Percentiles rank a stretch among this genome's conserved stretches.
Evolutionary conservation across 2,329 filamentous ascomycete species (phyloP).

Genomic region (Penicillium sclerotigenum): DNA sequence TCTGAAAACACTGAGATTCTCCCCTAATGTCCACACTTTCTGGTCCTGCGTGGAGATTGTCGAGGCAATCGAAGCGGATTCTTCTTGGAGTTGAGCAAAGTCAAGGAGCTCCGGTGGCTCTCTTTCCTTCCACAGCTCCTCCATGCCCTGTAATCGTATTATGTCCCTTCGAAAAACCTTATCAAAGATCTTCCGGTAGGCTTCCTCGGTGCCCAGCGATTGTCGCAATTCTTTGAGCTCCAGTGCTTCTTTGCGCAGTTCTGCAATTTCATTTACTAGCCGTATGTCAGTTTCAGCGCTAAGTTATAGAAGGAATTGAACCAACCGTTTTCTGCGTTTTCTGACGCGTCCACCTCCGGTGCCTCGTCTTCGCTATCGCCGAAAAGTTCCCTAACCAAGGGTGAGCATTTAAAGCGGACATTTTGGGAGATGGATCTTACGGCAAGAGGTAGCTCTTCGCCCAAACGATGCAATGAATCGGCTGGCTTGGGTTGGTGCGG

Average conservation of each 20-base stretch:
- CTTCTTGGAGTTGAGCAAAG: constrained; percentile 59
- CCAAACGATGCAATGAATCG: constrained; percentile 99
- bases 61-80: constrained; percentile 51
- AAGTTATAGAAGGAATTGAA: background rate
- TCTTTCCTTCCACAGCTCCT: constrained; percentile 93
- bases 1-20: constrained; percentile 82
- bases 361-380: constrained; percentile 85
- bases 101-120: constrained; percentile 69
- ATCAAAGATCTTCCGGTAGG: constrained; percentile 77
- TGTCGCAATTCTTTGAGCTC: constrained; percentile 79
- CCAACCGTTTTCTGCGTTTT: constrained; percentile 74
- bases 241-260: constrained; percentile 77
- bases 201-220: constrained; percentile 73
- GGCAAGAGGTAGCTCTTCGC: constrained; percentile 94
- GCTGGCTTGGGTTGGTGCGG: constrained; percentile 89
- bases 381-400: constrained; percentile 67
- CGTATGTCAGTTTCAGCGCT: constrained; percentile 17
- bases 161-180: constrained; percentile 92
- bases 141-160: constrained; percentile 74
- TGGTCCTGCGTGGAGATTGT: constrained; percentile 67
- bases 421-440: constrained; percentile 29
- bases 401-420: constrained; percentile 22
- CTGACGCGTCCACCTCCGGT: constrained; percentile 72
- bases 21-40: constrained; percentile 71
- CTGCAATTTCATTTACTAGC: constrained; percentile 73